Base-by-base conservation (phyloP, 495 filamentous ascomycete genomes). In the Tricharina praecox region DNA sequence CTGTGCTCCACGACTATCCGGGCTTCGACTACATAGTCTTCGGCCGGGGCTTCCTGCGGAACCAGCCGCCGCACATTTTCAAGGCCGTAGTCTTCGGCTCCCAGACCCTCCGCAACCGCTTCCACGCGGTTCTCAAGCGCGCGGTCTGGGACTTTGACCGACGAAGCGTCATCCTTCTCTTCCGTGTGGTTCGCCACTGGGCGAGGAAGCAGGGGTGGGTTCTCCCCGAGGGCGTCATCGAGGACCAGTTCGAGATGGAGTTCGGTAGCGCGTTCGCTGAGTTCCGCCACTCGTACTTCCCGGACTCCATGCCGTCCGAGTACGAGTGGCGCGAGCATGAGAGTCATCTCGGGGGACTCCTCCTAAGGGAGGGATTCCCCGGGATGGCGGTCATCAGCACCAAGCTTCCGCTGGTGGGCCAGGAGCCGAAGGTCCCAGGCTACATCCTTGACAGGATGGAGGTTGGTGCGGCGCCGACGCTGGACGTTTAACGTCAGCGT, bases 1-100 rank as follows among this genome's bases (percentile, higher is more conserved):
- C 30, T n/a, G 3, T 46, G 13, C 23, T 46, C 11, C n/a, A 33
- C 24, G 43, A 46, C 24, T 46, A 46, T 34, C 43, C 43, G 1
- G 30, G 43, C 11, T 46, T 46, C 30, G 43, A 46, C 28, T 46
- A 15, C 21, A 8, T 32, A n/a, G 35, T 46, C 11, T 46, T 46
- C 28, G 43, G 1, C n/a, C 3, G 20, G 1, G 43, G 43, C 18
- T 23, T 35, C 9, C 26, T n/a, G 25, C 13, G 18, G 2, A 46
- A 46, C 30, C 8, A 35, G 15, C 20, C 19, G 5, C 25, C 30
- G 2, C 8, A 33, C 26, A 34, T 46, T 23, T 15, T 16, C 5
- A 15, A 21, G 9, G 43, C 26, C 2, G 19, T 46, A 4, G 28
- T 46, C 8, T 33, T 46, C 15, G 2, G 23, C 13, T 15, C 33